Evolutionary conservation across 352 stramenopile species (phyloP).

Genomic region (Globisporangium recalcitrans): DNA sequence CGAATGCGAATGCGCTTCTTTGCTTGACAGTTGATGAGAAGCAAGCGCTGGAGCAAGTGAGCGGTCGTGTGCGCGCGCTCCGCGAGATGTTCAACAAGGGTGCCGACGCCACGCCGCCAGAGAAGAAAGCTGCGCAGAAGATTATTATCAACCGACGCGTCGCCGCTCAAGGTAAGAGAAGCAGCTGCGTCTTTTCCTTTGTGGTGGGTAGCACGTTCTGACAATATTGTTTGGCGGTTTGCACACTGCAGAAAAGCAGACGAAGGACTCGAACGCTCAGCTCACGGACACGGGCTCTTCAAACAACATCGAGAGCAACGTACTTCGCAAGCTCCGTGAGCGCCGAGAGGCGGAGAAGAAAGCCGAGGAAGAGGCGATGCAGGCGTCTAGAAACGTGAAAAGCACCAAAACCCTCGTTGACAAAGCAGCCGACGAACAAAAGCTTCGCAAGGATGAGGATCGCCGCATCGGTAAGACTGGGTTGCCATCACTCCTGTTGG

Average conservation of each 20-base stretch:
- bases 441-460: constrained; percentile 32
- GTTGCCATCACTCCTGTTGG: background rate
- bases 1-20: background rate
- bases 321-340: constrained; percentile 33
- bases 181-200: background rate
- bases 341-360: constrained; percentile 35
- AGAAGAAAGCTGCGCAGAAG: constrained; percentile 5
- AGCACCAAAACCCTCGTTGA: constrained; percentile 50
- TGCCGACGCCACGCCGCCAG: constrained; percentile 15
- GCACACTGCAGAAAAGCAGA: constrained; percentile 4
- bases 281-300: constrained; percentile 1
- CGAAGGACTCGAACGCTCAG: constrained; percentile 2
- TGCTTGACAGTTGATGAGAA: constrained; percentile 24
- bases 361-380: constrained; percentile 34
- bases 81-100: constrained; percentile 70
- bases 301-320: constrained; percentile 22
- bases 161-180: constrained; percentile 16
- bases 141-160: constrained; percentile 22
- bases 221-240: background rate
- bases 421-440: constrained; percentile 39
- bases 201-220: background rate
- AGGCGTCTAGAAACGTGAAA: constrained; percentile 23
- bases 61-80: constrained; percentile 51
- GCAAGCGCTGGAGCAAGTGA: constrained; percentile 39
- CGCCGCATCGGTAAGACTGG: constrained; percentile 20